Evolutionary conservation across 2,329 filamentous ascomycete genomes (phyloP).

Genomic region (Cyclaneusma minus): DNA sequence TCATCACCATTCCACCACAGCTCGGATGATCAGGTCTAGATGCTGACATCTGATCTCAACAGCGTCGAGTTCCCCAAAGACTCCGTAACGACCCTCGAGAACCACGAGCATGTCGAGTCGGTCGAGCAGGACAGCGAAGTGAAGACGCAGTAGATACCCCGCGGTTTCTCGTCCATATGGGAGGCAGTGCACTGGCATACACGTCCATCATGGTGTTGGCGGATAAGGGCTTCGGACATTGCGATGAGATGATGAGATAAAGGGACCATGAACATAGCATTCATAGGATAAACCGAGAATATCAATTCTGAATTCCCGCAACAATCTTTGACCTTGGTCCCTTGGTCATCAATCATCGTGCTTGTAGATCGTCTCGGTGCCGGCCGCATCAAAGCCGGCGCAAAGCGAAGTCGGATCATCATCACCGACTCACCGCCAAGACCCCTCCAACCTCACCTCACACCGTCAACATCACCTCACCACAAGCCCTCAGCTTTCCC

Average conservation of each 20-base stretch:
- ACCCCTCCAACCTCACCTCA: too few species aligned
- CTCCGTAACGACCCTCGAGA: slow-evolving; percentile 47
- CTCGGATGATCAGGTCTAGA: neutral
- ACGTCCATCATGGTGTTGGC: neutral
- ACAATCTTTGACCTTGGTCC: too few species aligned
- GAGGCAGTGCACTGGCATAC: neutral
- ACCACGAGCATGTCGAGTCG: slow-evolving; percentile 52
- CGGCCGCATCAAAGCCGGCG: too few species aligned
- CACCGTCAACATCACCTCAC: too few species aligned
- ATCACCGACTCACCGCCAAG: too few species aligned
- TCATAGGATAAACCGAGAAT: neutral
- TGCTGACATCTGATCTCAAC: neutral
- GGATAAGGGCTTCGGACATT: neutral
- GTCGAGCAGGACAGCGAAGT: slow-evolving; percentile 64
- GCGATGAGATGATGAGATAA: neutral
- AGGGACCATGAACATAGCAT: neutral
- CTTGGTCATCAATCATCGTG: too few species aligned
- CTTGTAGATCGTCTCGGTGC: too few species aligned
- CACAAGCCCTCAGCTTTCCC: too few species aligned
- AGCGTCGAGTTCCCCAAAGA: slow-evolving; percentile 64
- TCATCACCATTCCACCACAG: neutral
- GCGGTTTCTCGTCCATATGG: neutral
- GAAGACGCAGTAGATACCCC: slow-evolving; percentile 55
- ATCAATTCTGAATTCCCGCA: neutral
- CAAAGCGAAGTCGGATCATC: too few species aligned